phyloP scores from a whole-genome alignment of 805 yeast genomes.

The Torulaspora franciscae region DNA sequence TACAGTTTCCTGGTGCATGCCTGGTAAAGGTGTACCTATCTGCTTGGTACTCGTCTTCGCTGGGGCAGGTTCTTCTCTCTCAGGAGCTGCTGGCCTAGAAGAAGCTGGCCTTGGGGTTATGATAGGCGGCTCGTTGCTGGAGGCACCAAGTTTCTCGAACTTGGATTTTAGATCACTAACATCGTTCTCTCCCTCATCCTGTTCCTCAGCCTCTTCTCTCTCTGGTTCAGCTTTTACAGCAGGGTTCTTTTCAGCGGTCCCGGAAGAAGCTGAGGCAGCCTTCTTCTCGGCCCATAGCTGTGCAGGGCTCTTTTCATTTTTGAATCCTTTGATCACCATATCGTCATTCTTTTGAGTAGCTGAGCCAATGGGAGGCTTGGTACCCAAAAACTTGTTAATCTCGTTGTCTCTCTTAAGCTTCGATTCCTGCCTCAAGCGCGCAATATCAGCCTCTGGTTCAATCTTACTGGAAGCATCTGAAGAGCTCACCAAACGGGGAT shows the following conservation, averaged over 20 bases:
- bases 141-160: constrained; percentile 33
- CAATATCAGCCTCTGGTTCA: constrained; percentile 34
- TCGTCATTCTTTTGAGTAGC: constrained; percentile 25
- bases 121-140: constrained; percentile 25
- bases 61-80: constrained; percentile 15
- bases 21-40: constrained; percentile 34
- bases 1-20: constrained; percentile 29
- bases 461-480: constrained; percentile 18
- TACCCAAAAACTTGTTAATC: constrained; percentile 34
- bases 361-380: constrained; percentile 32
- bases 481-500: constrained; percentile 38
- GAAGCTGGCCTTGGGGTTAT: constrained; percentile 26
- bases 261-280: constrained; percentile 41
- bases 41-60: constrained; percentile 19
- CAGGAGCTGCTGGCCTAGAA: constrained; percentile 19
- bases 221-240: constrained; percentile 4
- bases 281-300: constrained; percentile 92
- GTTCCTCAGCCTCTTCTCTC: constrained; percentile 27
- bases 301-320: constrained; percentile 86
- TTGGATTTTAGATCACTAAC: constrained; percentile 38
- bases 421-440: constrained; percentile 36
- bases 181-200: constrained; percentile 26
- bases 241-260: constrained; percentile 29
- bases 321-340: constrained; percentile 54
- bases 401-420: constrained; percentile 36